phyloP scores from a whole-genome alignment of 2,329 filamentous ascomycete species.

The Huntiella abstrusa region DNA sequence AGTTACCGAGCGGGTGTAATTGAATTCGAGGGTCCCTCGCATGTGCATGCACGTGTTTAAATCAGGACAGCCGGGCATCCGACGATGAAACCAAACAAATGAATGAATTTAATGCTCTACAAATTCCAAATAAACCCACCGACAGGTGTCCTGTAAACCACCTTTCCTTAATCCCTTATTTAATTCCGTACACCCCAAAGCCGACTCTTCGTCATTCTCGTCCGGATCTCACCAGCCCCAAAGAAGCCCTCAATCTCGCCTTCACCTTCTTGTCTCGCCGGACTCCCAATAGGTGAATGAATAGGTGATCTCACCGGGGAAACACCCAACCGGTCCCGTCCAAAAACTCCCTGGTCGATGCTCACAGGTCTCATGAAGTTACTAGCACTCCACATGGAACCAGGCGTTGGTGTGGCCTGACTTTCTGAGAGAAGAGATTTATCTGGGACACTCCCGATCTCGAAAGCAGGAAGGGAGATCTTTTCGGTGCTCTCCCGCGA shows the following conservation, averaged over 20 bases:
- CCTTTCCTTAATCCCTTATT: background rate
- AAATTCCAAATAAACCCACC: no score
- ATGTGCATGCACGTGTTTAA: no score
- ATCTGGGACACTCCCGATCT: no score
- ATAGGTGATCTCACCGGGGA: slow-evolving; percentile 9
- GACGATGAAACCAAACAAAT: no score
- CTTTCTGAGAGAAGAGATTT: no score
- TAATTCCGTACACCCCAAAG: slow-evolving; percentile 3
- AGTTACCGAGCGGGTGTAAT: no score
- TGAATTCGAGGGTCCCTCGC: no score
- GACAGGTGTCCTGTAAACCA: slow-evolving; percentile 1
- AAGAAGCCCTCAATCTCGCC: background rate
- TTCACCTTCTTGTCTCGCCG: background rate
- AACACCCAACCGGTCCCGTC: slow-evolving; percentile 3
- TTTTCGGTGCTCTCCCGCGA: no score
- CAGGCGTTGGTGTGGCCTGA: background rate
- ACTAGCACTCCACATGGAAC: background rate
- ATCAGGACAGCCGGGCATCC: no score
- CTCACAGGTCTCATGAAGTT: background rate
- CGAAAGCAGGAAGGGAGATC: no score
- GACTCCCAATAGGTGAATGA: slow-evolving; percentile 10
- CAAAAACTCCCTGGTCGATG: background rate
- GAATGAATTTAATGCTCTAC: no score
- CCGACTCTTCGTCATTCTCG: slow-evolving; percentile 8
- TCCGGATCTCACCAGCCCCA: slow-evolving; percentile 2